Evolutionary conservation across 2,329 filamentous ascomycete species (phyloP), one percentile per base, ranked within the genome.

Genomic region (Coniella lustricola): DNA sequence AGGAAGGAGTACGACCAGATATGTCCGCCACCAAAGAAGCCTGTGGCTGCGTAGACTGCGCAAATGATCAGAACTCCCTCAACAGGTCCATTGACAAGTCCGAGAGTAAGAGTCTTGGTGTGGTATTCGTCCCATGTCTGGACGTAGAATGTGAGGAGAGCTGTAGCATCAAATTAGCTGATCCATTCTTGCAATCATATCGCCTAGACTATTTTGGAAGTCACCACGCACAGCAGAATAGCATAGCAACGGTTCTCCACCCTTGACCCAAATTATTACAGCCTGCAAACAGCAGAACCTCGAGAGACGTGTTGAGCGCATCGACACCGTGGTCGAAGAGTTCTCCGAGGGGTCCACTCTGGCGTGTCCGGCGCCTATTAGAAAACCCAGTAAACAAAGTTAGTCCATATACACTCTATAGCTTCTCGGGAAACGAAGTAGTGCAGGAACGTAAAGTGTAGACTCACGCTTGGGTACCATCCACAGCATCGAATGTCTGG

Each of bases 41-140:
- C 91, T 4, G 93, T 97, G 54, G 94, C 71, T 32, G 81, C 79
- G 66, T 93, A 97, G 51, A 98, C 82, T 48, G 78, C 64, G 59
- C 88, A 84, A 17, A 98, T 76, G 35, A 88, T 90, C 40, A 97
- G 70, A 48, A 98, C 85, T 44, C 93, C 93, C 69, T 98, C 93
- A 33, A 98, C 93, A 3, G 93, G 93, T 0, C 93, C 93, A 55
- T 91, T 96, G 56, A 98, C 77, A 54, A 97, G 72, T 51, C 93
- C 93, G 5, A 98, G 79, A 1, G 90, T 96, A 41, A 98, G 79
- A 3, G 90, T 93, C 67, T 96, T 90, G 44, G 93, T 98, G 70
- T 97, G 91, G 70, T 97, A 98, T 66, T 97, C 93, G 63, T 98
- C 93, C 93, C 93, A 98, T 31, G 93, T 97, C 66, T 97, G 93